These are phyloP conservation scores for Penicillium sp. DNA, from an alignment of 2,329 filamentous ascomycete genomes.

Conservation along the genomic window DNA sequence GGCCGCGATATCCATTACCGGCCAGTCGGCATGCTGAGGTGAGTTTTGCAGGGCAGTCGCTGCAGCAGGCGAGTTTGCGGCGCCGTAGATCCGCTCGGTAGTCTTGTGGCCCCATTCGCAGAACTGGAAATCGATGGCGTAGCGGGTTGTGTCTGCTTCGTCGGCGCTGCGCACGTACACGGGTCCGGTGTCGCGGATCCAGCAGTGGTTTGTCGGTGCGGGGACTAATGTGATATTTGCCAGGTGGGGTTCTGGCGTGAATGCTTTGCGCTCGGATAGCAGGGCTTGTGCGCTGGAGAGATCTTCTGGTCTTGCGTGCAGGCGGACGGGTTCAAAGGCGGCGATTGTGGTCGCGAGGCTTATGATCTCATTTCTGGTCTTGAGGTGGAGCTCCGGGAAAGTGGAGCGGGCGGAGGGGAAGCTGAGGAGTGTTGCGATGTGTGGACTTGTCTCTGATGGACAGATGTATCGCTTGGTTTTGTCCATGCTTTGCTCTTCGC, in stretches of 20 bases:
- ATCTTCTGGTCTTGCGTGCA: constrained; percentile 31
- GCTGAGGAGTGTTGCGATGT: constrained; percentile 29
- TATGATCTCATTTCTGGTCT: constrained; percentile 28
- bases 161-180: constrained; percentile 24
- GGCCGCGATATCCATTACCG: constrained; percentile 12
- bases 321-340: constrained; percentile 33
- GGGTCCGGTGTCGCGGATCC: constrained; percentile 34
- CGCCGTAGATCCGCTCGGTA: constrained; percentile 17
- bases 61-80: constrained; percentile 6
- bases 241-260: background rate
- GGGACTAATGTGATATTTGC: constrained; percentile 20
- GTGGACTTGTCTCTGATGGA: constrained; percentile 25
- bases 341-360: constrained; percentile 30
- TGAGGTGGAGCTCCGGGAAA: constrained; percentile 20
- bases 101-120: constrained; percentile 27
- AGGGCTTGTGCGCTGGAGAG: constrained; percentile 11
- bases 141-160: constrained; percentile 9
- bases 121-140: constrained; percentile 25
- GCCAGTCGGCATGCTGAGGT: constrained; percentile 13
- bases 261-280: constrained; percentile 5
- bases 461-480: constrained; percentile 19
- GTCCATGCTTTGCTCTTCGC: constrained; percentile 7
- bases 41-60: constrained; percentile 2
- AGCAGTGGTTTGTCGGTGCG: constrained; percentile 28
- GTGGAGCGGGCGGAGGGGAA: constrained; percentile 28